Evolutionary conservation across 2,329 filamentous ascomycete species (phyloP), one percentile per base, ranked within the genome.

Genomic region (Westerdykella sp.): DNA sequence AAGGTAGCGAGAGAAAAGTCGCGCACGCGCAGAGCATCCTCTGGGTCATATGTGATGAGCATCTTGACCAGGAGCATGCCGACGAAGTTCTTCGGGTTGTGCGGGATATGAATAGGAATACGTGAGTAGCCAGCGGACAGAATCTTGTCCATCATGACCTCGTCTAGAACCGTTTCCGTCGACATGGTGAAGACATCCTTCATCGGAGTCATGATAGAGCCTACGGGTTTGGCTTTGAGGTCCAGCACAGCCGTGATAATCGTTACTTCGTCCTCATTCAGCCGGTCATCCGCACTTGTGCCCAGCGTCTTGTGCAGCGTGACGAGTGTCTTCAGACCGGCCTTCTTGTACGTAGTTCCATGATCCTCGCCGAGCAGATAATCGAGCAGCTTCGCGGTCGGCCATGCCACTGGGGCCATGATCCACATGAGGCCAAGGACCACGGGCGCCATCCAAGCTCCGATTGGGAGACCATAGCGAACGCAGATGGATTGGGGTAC

Each of bases 41-140:
- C 93, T 0, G 93, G 93, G 53, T 98, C 93, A 65, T 98, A 98
- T 0, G 93, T 97, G 60, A 98, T 98, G 48, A 98, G 79, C 61
- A 97, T 97, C 74, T 98, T 98, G 65, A 98, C 93, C 9, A 98
- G 74, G 6, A 98, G 79, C 91, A 98, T 98, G 50, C 93, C 93
- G 23, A 97, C 84, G 68, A 96, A 98, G 65, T 98, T 91, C 44
- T 80, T 79, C 1, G 79, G 74, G 58, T 90, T 94, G 45, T 88
- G 85, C 0, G 88, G 83, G 32, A 88, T 83, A 62, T 96, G 87
- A 46, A 98, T 95, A 2, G 93, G 93, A 52, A 98, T 97, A 46
- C 93, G 79, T 11, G 93, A 97, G 68, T 97, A 98, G 37, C 93
- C 93, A 38, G 90, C 89, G 1, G 87, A 89, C 6, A 97, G 76